Base-by-base conservation (phyloP, 371 early-diverging fungal species). In the Blastocladiella emersonii region DNA sequence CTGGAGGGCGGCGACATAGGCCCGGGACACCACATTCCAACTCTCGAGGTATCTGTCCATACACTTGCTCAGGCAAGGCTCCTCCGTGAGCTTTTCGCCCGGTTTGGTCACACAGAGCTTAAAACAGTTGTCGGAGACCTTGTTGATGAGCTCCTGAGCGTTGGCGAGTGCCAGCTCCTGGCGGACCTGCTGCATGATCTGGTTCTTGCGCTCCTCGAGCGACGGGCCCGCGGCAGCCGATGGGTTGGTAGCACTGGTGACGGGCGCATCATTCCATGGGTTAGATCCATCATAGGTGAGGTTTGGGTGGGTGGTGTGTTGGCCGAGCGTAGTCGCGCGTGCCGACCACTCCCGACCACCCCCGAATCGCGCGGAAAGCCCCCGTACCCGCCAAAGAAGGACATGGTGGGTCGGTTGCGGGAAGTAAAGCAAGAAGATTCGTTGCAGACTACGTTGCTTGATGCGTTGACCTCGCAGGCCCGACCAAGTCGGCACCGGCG, bases 21-120 rank as follows among this genome's bases (percentile, higher is more conserved):
- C 76, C 60, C 85, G 81, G 43, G 91, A 89, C 43, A 89, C 86
- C 43, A 83, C 76, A 68, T 90, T 89, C 90, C 90, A 91, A 62
- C 89, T 82, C 64, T 88, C 87, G 83, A 91, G 83, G 77, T 88
- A 91, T 66, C 88, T 86, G 68, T 90, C 89, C 82, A 88, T 86
- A 78, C 91, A 91, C 76, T 86, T 85, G 43, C 83, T 78, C 49
- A 90, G 72, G 72, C 87, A 86, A 48, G 79, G 82, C 75, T 84
- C 64, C 68, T 91, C 91, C 57, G 77, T 79, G 59, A 91, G 76
- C 56, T 78, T 76, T 62, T 85, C 39, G 39, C 90, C 88, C 53
- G 91, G 90, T 72, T 80, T 82, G 60, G 81, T 75, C n/a, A 90
- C 79, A 71, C 90, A 89, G n/a, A n/a, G n/a, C n/a, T n/a, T n/a